Evolutionary conservation across 257 asterid species (phyloP).

Genomic region (Lavandula angustifolia): DNA sequence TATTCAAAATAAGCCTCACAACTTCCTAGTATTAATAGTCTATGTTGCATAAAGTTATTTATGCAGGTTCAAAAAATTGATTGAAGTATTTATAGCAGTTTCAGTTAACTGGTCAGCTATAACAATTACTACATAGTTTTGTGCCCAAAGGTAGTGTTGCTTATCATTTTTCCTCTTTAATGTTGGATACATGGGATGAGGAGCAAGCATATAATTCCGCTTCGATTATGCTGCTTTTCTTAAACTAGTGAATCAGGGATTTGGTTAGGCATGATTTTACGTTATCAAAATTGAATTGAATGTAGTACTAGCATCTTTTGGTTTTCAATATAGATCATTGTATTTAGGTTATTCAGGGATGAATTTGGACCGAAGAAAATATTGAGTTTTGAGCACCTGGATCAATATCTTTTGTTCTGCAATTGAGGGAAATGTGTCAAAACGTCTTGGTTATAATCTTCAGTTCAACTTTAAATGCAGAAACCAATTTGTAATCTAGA

Average conservation of each 20-base stretch:
- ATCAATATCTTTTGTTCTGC: neutral
- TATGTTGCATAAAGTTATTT: neutral
- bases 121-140: neutral
- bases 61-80: neutral
- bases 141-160: neutral
- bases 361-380: neutral
- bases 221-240: no score
- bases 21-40: neutral
- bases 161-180: neutral
- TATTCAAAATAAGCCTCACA: neutral
- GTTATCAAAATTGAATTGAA: neutral
- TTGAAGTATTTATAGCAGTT: neutral
- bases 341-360: neutral
- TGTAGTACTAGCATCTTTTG: neutral
- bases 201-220: neutral
- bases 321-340: neutral
- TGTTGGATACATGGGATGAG: neutral
- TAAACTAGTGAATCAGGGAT: no score
- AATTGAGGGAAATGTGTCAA: neutral
- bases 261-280: no score
- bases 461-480: neutral
- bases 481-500: neutral
- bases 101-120: neutral
- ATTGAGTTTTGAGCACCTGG: neutral
- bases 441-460: neutral